Evolutionary conservation across 257 asterid genomes (phyloP), one percentile per base, ranked within the genome.

Genomic region (Lithospermum erythrorhizon): DNA sequence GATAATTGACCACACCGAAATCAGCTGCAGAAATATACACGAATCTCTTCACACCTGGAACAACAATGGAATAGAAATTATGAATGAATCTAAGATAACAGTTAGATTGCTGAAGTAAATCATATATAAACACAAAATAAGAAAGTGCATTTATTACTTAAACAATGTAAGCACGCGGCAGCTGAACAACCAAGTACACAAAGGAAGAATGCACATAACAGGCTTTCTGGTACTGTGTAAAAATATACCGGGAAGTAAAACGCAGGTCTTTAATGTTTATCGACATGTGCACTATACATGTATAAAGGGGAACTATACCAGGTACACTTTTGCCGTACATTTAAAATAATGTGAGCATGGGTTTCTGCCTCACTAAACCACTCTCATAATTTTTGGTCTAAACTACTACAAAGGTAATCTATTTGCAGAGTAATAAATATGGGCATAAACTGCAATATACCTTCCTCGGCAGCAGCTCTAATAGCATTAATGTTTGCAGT

Each of bases 401-500:
- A 41, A 11, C 49, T 9, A 13, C 49, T 41, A 13, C 3, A 41
- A 11, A 1, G 49, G 49, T 1, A 9, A 41, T 13, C 49, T 11
- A 14, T 41, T 41, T 41, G 17, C 49, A 41, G 18, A 41, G 49
- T 11, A 3, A 14, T 14, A 41, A 13, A 11, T 11, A 41, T 41
- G 49, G 11, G 18, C 49, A 56, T 30, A 30, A 22, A 48, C 58
- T 25, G 49, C 18, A 41, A 41, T 68, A 56, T 77, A 93, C 98
- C 98, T 82, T 81, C 89, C 72, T 84, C 97, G 30, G 95, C 76
- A 70, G 98, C 97, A 74, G 89, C 95, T 83, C 94, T 86, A 65
- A 93, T 83, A 59, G 97, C 98, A 75, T 89, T 84, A n/a, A 93
- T 83, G 75, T 93, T 93, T 55, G 97, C 96, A 65, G 95, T 89